Conservation (phyloP, 164 flowering plant genomes). For the Dillenia turbinata region DNA sequence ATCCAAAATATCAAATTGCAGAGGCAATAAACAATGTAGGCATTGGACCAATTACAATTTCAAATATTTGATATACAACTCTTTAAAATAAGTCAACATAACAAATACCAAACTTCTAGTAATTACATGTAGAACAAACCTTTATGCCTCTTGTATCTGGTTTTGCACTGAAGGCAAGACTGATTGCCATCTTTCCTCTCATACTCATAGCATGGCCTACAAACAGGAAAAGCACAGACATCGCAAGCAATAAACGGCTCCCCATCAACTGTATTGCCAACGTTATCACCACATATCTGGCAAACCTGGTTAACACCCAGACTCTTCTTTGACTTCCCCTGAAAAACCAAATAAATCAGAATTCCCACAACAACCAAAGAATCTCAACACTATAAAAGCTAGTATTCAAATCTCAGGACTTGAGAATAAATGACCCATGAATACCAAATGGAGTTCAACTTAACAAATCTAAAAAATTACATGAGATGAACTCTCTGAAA, state of each 20-base stretch:
- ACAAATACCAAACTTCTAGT: no score
- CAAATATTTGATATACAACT: no score
- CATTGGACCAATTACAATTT: no score
- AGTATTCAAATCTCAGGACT: no score
- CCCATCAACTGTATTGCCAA: slow-evolving; percentile 45
- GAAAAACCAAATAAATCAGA: background rate
- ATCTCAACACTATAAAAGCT: background rate
- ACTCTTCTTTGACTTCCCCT: slow-evolving; percentile 45
- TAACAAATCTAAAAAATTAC: no score
- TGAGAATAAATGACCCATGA: no score
- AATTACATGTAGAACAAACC: slow-evolving; percentile 22
- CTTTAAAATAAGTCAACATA: background rate
- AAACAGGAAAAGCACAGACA: slow-evolving; percentile 71
- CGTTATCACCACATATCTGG: slow-evolving; percentile 67
- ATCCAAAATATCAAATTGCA: no score
- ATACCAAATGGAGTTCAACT: no score
- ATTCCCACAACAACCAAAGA: background rate
- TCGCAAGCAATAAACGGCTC: slow-evolving; percentile 62
- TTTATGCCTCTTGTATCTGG: slow-evolving; percentile 67
- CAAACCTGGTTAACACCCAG: slow-evolving; percentile 49
- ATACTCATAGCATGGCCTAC: slow-evolving; percentile 75
- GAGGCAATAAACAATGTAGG: no score
- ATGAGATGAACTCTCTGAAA: no score
- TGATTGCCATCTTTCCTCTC: slow-evolving; percentile 78
- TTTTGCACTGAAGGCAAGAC: slow-evolving; percentile 79